A percentile compares a stretch with the other conserved stretches of the same genome.
Conservation (phyloP, 1,139 yeast genomes). For the Yamadazyma atmosphaerica region DNA sequence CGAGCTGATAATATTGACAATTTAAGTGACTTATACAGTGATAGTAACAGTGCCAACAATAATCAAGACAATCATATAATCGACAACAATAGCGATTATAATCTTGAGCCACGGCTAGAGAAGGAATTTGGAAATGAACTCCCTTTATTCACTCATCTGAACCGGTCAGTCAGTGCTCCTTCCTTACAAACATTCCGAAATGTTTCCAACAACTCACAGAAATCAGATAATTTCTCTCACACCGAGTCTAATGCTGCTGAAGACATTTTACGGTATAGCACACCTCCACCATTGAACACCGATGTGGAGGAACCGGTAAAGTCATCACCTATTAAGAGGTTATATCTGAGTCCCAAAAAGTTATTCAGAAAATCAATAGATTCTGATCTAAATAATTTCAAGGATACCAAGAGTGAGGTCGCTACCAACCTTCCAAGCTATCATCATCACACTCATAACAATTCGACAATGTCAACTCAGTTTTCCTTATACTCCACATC, state of each 20-base stretch:
- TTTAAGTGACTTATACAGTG: constrained; percentile 24
- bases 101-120: too few relatives aligned
- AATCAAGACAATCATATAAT: too few relatives aligned
- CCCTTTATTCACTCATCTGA: constrained; percentile 20
- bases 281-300: constrained; percentile 18
- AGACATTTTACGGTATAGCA: constrained; percentile 10
- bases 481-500: constrained; percentile 28
- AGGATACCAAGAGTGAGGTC: not conserved
- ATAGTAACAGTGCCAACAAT: constrained; percentile 3
- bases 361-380: constrained; percentile 29
- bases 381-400: constrained; percentile 3
- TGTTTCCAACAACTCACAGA: constrained; percentile 6
- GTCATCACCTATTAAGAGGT: constrained; percentile 35
- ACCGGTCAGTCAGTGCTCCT: constrained; percentile 40
- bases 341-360: constrained; percentile 37
- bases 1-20: constrained; percentile 28
- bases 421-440: not conserved
- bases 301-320: too few relatives aligned
- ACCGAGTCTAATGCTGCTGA: not conserved
- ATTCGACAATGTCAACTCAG: constrained; percentile 31
- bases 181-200: constrained; percentile 40
- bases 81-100: too few relatives aligned
- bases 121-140: too few relatives aligned
- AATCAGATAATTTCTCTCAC: not conserved
- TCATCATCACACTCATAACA: constrained; percentile 25